Evolutionary conservation across 768 basidiomycete species (phyloP), one percentile per base, ranked within the genome.

Genomic region (Mrakia gelida): DNA sequence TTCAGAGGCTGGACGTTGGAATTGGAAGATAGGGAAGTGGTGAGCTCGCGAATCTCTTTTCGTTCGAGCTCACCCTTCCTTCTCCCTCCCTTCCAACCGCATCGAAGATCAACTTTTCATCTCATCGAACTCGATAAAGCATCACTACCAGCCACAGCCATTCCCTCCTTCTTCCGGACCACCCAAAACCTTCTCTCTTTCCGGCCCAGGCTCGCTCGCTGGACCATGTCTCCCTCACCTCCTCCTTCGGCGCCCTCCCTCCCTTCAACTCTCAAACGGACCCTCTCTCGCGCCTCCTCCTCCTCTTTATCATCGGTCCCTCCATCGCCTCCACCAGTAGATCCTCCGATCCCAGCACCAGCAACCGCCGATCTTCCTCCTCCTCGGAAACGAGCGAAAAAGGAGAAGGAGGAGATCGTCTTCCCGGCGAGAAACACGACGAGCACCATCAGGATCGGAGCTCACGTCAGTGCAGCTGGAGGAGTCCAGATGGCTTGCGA

Each of bases 391-490:
- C 67, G 67, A 70, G 67, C 67, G 16, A 34, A 41, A 23, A 70
- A 70, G 41, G 34, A 34, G 34, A 38, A 38, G 26, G 38, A 70
- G 8, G 21, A 21, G 34, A 70, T 41, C 28, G 54, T 73, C 56
- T 59, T 67, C 9, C 75, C 75, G 28, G 0, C 75, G 8, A n/a
- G 75, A 10, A 76, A 61, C 75, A 71, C 67, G 32, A 54, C 75
- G n/a, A 74, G 76, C 49, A 18, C 18, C 18, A 43, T 78, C 77
- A n/a, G 49, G 30, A 65, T 94, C 18, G 93, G 93, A 2, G 92
- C 92, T 6, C 93, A 95, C 81, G 91, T 94, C 32, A 93, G 92
- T 21, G 88, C 91, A 13, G 89, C 90, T 0, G 92, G 92, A 3
- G 93, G 93, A 1, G 89, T 93, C 0, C 91, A 92, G 82, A 91